Evolutionary conservation across 2,329 filamentous ascomycete species (phyloP), one percentile per base, ranked within the genome.

Genomic region (Lachnellula hyalina): DNA sequence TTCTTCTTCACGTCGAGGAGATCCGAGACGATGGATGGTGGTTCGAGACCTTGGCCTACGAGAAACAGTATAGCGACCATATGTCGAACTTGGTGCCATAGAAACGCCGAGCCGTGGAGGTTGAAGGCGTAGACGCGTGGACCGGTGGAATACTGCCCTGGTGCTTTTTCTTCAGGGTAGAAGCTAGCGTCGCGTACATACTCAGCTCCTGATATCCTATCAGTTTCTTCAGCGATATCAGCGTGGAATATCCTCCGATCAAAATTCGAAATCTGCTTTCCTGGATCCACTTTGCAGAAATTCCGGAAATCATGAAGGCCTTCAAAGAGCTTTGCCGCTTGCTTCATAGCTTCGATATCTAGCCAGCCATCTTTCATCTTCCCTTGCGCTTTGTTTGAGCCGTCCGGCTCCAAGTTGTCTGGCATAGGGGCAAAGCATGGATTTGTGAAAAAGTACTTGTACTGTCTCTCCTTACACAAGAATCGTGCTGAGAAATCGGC

Each of bases 11-110:
- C 76, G 68, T 97, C 88, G 25, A 99, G 79, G 42, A 99, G 77
- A 23, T 86, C 78, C 50, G 83, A 78, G 44, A 97, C 77, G 14
- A 97, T 73, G 0, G 80, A 80, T 0, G 92, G 87, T 28, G 77
- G 69, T 70, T 99, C 94, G 15, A 96, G 81, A 0, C 90, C 85
- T 73, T 99, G 94, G 28, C 90, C 94, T 8, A 97, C 85, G 11
- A 94, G 77, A 75, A 99, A 97, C n/a, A 99, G 76, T 6, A 97
- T 77, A 15, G 86, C 83, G n/a, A 95, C 85, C 83, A 99, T 92
- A 74, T 93, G 90, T 23, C 94, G 85, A 63, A 99, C 95, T 74
- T 99, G 94, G 73, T 99, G 94, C 94, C 94, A 99, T 47, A 99
- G 75, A 72, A 99, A 99, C 1, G 92, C 94, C 7, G 88, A 91